Percentiles rank a stretch among this genome's conserved stretches.
These are phyloP conservation scores for Aspergillus coremiiformis DNA, from an alignment of 495 filamentous ascomycete genomes.

Conservation along the genomic window DNA sequence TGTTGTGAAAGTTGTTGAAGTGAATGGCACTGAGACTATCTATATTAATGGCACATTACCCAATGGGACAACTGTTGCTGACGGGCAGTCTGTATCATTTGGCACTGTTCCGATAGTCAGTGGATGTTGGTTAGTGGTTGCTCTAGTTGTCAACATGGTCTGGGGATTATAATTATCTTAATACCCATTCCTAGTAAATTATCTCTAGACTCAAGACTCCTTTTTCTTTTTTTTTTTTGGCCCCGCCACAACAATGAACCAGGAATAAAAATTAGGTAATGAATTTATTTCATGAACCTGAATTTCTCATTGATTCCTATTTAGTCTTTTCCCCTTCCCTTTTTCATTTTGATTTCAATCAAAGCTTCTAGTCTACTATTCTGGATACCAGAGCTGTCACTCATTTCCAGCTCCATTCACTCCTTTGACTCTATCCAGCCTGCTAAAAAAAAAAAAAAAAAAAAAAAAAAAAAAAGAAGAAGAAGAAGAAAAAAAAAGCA, in stretches of 20 bases:
- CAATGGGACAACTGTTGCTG: conserved; percentile 69
- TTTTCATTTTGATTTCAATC: conserved; percentile 15
- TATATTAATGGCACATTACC: conserved; percentile 80
- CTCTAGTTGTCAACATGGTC: conserved; percentile 44
- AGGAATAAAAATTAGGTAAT: too few relatives aligned
- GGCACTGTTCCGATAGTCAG: conserved; percentile 29
- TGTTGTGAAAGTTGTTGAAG: conserved; percentile 51
- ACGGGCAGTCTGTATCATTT: conserved; percentile 19
- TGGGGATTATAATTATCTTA: conserved; percentile 26
- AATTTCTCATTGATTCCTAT: conserved; percentile 6
- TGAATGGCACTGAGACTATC: conserved; percentile 70
- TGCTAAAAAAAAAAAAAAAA: too few relatives aligned
- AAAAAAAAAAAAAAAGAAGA: too few relatives aligned
- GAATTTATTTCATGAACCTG: too few relatives aligned
- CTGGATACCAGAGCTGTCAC: conserved; percentile 34
- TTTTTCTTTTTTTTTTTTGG: too few relatives aligned
- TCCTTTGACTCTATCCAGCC: conserved; percentile 28
- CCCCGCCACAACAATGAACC: too few relatives aligned
- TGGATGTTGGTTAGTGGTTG: conserved; percentile 59
- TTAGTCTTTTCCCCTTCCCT: neutral
- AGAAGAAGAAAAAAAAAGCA: neutral
- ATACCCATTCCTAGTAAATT: neutral
- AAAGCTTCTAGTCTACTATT: conserved; percentile 10
- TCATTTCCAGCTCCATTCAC: conserved; percentile 37
- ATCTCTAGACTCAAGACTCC: too few relatives aligned